Base-by-base conservation (phyloP, 805 yeast species). In the Saccharomycopsis capsularis region DNA sequence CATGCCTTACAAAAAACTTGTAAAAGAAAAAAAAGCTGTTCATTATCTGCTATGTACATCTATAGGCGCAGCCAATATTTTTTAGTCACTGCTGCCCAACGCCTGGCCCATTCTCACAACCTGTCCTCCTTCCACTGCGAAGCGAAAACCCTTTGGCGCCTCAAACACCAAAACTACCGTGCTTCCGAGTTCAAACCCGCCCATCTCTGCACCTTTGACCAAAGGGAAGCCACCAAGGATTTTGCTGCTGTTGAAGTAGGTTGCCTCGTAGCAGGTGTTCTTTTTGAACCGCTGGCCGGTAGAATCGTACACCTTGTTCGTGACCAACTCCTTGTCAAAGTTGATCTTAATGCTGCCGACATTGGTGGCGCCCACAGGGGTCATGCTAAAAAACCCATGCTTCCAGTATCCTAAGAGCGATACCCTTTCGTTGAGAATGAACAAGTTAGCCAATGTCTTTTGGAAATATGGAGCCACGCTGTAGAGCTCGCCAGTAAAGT, bases 291-390 rank as follows among this genome's bases (percentile, higher is more conserved):
- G 71, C 60, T 72, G 63, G 30, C 63, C 60, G 50, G 68, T 74
- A 54, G 74, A 76, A 62, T 79, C 82, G 57, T 78, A 80, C 40
- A 75, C 73, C 29, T 79, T 81, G 64, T 93, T 93, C 13, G 99
- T 93, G 35, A 82, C 76, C 60, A 93, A 75, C 60, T 86, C 90
- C 67, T 83, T 82, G 66, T 93, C 99, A 60, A 93, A 93, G 62
- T 90, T 88, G 56, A 93, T 75, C 51, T 84, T 81, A 56, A 93
- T 93, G 59, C 95, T 84, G 4, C 99, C 99, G 27, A 93, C 99
- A 67, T 93, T 93, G 2, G 99, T 93, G 22, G 99, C 99, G 13
- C 99, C 99, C 11, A 93, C 99, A 0, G 99, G 97, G 0, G 96
- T 91, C 99, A 93, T 93, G 56, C 95, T 83, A 69, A 93, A 93